Conservation (phyloP, 306 rosid species). For the Neltuma alba region DNA sequence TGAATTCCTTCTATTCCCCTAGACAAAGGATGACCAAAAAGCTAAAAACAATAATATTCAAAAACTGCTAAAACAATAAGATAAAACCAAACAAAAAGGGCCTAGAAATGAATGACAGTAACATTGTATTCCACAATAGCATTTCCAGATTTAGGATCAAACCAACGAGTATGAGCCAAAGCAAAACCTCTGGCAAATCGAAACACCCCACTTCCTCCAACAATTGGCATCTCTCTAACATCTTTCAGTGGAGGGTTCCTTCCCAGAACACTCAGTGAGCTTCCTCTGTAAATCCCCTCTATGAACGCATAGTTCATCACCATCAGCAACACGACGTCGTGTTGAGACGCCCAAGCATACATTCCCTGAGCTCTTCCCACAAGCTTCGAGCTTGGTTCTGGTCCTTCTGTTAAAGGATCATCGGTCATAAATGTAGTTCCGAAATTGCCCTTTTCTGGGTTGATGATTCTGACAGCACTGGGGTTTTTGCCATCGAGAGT, state of each 20-base stretch:
- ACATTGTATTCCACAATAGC: constrained; percentile 50
- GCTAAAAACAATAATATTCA: too few relatives aligned
- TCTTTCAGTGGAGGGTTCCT: constrained; percentile 26
- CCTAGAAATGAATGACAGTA: constrained; percentile 30
- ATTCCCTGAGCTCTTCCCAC: constrained; percentile 51
- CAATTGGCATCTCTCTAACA: constrained; percentile 48
- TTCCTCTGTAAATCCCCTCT: constrained; percentile 40
- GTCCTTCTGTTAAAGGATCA: constrained; percentile 40
- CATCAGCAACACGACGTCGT: constrained; percentile 39
- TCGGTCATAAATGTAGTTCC: constrained; percentile 36
- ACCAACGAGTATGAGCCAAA: constrained; percentile 35
- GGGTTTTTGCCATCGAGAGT: constrained; percentile 38
- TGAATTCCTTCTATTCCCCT: too few relatives aligned
- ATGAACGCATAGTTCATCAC: constrained; percentile 40
- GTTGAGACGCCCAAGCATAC: constrained; percentile 40
- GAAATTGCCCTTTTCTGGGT: constrained; percentile 21
- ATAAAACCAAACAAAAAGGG: too few relatives aligned
- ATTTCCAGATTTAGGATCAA: constrained; percentile 20
- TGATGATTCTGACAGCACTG: constrained; percentile 31
- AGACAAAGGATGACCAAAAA: too few relatives aligned
- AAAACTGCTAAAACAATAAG: too few relatives aligned
- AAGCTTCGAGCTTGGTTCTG: constrained; percentile 33
- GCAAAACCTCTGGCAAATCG: constrained; percentile 45
- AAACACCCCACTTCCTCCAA: constrained; percentile 47
- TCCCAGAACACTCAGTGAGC: constrained; percentile 44